Conservation (phyloP, 2,329 filamentous ascomycete species). For the Neopestalotiopsis rosae region DNA sequence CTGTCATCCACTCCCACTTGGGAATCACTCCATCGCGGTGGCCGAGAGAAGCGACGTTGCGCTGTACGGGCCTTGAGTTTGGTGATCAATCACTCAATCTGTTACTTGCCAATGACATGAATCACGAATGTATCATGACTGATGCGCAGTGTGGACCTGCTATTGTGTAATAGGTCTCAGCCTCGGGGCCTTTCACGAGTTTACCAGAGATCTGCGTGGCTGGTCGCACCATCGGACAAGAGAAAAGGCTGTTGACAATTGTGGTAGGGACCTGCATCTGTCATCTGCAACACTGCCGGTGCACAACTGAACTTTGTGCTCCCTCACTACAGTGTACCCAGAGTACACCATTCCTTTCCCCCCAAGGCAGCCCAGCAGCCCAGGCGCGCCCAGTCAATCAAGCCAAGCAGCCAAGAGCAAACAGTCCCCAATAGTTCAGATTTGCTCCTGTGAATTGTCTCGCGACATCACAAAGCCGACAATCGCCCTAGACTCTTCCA, state of each 20-base stretch:
- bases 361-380: background rate
- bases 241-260: background rate
- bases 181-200: background rate
- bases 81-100: background rate
- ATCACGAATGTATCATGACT: conserved; percentile 1
- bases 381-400: background rate
- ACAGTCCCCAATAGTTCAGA: background rate
- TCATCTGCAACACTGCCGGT: background rate
- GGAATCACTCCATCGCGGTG: background rate
- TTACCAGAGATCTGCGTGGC: conserved; percentile 1
- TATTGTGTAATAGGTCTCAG: background rate
- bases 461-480: background rate
- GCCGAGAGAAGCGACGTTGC: conserved; percentile 11
- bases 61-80: background rate
- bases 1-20: background rate
- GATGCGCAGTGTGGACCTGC: background rate
- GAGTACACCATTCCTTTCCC: background rate
- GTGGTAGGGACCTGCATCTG: background rate
- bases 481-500: background rate
- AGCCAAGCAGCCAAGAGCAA: background rate
- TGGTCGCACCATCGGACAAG: background rate
- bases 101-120: background rate
- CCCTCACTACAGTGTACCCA: background rate
- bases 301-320: conserved; percentile 1
- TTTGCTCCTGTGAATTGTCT: background rate